Evolutionary conservation across 2,329 filamentous ascomycete species (phyloP), one percentile per base, ranked within the genome.

Genomic region (Hortaea werneckii): DNA sequence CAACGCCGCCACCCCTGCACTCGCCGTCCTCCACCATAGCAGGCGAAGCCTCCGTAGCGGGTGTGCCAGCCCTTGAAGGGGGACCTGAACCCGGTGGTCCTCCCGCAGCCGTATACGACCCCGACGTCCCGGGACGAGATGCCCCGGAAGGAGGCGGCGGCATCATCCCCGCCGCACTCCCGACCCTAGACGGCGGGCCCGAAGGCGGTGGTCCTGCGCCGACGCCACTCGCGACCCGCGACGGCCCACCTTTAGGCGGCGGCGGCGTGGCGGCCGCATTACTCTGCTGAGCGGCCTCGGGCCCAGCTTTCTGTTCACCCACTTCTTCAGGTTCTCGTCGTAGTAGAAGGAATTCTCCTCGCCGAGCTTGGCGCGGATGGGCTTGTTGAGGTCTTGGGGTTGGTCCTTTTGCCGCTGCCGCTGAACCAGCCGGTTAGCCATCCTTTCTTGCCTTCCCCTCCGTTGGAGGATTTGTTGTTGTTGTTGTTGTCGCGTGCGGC

Each of bases 291-390:
- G 77, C 70, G 27, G 75, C 70, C 6, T 84, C 82, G 6, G 78
- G 76, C 10, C 70, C 71, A 9, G 82, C 82, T 63, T 95, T 95
- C 95, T 95, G 72, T 98, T 96, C 63, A 98, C 76, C 94, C 94
- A 98, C 63, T 92, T 88, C 72, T 94, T 94, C 43, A 95, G 77
- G n/a, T 95, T 86, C 2, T 88, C 85, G 61, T 98, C 92, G 59
- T 92, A 98, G 55, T 90, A 83, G 66, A 98, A 95, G 40, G 82
- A 87, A 65, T 80, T 95, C 60, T 92, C 80, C 65, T 98, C 94
- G 50, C 90, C 94, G 6, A 98, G 77, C 60, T 98, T 98, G 51
- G 94, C 92, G 56, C 79, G 81, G 64, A 95, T 86, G n/a, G 89
- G 79, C n/a, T 67, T 69, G 4, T 67, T 67, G n/a, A 68, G 53